phyloP scores from a whole-genome alignment of 2,329 filamentous ascomycete genomes.

The Lojkania enalia region DNA sequence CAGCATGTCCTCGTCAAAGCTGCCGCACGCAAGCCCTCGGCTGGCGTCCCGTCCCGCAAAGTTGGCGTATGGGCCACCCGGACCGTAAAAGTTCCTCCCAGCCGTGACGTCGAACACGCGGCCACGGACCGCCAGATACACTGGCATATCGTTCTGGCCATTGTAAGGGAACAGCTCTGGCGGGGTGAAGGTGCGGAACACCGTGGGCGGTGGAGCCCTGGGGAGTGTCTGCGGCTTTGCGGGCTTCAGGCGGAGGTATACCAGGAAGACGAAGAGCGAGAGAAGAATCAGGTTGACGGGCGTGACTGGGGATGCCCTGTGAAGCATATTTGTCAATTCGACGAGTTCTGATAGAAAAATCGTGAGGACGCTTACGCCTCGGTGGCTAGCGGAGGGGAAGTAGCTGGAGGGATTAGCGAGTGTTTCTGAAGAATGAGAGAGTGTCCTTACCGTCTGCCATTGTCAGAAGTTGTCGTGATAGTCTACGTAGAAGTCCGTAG shows the following conservation, averaged over 20 bases:
- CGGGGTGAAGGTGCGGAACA: slow-evolving; percentile 86
- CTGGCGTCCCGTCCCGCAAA: slow-evolving; percentile 93
- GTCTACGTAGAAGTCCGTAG: background rate
- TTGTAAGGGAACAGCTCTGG: slow-evolving; percentile 83
- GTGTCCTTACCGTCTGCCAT: slow-evolving; percentile 33
- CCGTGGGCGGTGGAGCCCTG: slow-evolving; percentile 66
- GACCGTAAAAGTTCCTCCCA: slow-evolving; percentile 93
- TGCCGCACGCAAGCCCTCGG: slow-evolving; percentile 83
- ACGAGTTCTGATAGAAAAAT: slow-evolving; percentile 1
- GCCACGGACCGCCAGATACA: slow-evolving; percentile 90
- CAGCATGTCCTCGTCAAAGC: slow-evolving; percentile 94
- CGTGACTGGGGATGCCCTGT: slow-evolving; percentile 59
- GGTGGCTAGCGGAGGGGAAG: slow-evolving; percentile 59
- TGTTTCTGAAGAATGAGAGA: background rate
- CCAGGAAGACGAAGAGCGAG: slow-evolving; percentile 59
- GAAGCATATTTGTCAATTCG: slow-evolving; percentile 21
- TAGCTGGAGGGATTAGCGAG: slow-evolving; percentile 56
- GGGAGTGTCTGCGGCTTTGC: slow-evolving; percentile 56
- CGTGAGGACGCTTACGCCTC: slow-evolving; percentile 45
- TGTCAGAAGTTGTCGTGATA: background rate
- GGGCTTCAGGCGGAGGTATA: slow-evolving; percentile 64
- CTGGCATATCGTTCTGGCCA: slow-evolving; percentile 71
- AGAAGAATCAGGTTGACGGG: slow-evolving; percentile 65
- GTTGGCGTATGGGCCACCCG: slow-evolving; percentile 91
- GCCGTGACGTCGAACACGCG: slow-evolving; percentile 86